Base-by-base conservation (phyloP, 1,284 basidiomycete species). In the Fomitopsis betulina region DNA sequence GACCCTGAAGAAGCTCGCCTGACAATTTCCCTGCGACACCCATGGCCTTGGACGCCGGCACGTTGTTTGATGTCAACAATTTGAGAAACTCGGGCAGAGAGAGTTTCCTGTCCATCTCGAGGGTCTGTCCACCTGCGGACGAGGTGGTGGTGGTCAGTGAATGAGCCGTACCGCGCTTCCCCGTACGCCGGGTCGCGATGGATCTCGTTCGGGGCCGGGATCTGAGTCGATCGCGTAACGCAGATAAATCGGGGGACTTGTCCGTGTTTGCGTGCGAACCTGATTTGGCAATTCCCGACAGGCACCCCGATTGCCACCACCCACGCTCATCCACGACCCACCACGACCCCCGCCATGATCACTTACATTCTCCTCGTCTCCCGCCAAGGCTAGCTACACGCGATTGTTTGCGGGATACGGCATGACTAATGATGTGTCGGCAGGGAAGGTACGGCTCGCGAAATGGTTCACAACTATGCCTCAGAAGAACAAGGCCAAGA, bases 381-480 rank as follows among this genome's bases (percentile, higher is more conserved):
- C 50, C 86, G 94, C 58, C 96, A 98, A 86, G 94, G 93, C 85
- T 4, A 21, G 49, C 64, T 67, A 54, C 35, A 25, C 13, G 9
- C 43, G n/a, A 13, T 15, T 58, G 32, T 52, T 17, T 23, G 5
- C 10, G 1, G 1, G 23, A 3, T 25, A 33, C 15, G 33, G 5
- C 10, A 2, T 1, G 19, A 3, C 32, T 38, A 15, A 32, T 33
- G 13, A 38, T 5, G 30, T 25, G 39, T 54, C 38, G 53, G 37
- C 70, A 95, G 96, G 96, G 67, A 99, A 99, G 82, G 94, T 99
- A 58, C 89, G 97, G 61, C 85, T 99, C 50, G 91, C 96, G 25
- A 99, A 99, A 83, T 99, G 97, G 97, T 99, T 96, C 75, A 90
- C 91, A 49, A 99, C 97, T 1, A 88, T 98, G 80, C 84, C 93